A percentile compares a stretch with the other conserved stretches of the same genome.
Conservation (phyloP, 345 rosid species). For the Populus nigra region DNA sequence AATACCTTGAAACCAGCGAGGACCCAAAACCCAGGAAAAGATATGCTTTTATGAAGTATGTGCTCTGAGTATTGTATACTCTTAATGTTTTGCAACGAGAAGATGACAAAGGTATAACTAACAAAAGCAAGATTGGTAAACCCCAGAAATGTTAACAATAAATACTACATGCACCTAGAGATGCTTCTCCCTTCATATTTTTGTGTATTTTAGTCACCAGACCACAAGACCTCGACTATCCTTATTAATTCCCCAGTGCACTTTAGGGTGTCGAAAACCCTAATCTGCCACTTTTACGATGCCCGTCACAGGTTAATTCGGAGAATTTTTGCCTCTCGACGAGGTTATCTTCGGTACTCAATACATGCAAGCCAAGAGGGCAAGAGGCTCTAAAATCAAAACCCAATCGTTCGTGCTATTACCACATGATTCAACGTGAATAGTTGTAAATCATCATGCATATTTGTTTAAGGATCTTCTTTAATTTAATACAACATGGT, state of each 20-base stretch:
- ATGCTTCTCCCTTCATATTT: conserved; percentile 32
- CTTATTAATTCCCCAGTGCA: too few species aligned
- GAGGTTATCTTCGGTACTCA: neutral
- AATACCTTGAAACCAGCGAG: neutral
- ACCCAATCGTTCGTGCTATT: conserved; percentile 14
- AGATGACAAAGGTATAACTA: conserved; percentile 41
- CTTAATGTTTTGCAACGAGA: conserved; percentile 36
- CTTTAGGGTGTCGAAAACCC: too few species aligned
- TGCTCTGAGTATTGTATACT: conserved; percentile 27
- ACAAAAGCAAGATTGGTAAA: conserved; percentile 31
- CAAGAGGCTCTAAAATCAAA: neutral
- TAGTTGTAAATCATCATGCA: neutral
- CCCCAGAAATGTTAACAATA: conserved; percentile 26
- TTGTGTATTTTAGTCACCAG: conserved; percentile 4
- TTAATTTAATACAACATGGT: conserved; percentile 5
- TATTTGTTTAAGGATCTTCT: neutral
- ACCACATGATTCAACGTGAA: conserved; percentile 26
- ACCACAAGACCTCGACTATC: too few species aligned
- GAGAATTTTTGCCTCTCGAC: neutral
- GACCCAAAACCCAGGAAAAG: conserved; percentile 33
- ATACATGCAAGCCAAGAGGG: neutral
- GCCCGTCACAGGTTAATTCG: neutral
- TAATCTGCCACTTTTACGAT: too few species aligned
- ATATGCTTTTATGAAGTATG: conserved; percentile 10
- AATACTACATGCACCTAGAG: conserved; percentile 41